Base-by-base conservation (phyloP, 2,329 filamentous ascomycete species). In the Aspergillus viridinutans region DNA sequence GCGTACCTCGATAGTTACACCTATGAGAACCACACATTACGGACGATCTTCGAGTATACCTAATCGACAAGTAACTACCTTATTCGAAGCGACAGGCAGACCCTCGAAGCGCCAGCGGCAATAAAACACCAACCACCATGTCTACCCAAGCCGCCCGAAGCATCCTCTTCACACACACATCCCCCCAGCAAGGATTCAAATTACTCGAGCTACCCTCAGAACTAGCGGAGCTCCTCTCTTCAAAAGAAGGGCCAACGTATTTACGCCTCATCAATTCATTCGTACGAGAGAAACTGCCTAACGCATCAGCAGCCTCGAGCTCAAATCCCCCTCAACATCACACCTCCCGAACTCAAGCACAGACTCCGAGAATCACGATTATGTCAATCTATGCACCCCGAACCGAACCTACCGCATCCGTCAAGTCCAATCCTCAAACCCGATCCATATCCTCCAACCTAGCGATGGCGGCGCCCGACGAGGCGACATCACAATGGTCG, bases 371-470 rank as follows among this genome's bases (percentile, higher is more conserved):
- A 62, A 67, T 28, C 66, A 65, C 51, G 71, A 76, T 48, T 77
- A 76, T 56, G 81, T 83, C 29, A 83, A 86, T 58, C 75, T 88
- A 58, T 87, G 85, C 72, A 86, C 83, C 2, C 73, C 77, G 9
- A 75, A 76, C 54, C 76, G 80, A 61, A 85, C 84, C 10, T 88
- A 81, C 73, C 78, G 81, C 57, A 72, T 87, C 52, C 83, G 84
- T 63, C 84, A 87, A 69, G 84, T 87, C 53, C 84, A 85, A 63
- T 86, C 85, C 17, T 87, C 85, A 26, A 88, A 88, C 63, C 84
- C 82, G 38, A 76, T 87, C 55, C 83, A 83, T 69, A 67, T 87
- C 40, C 73, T 83, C 25, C 74, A 74, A 51, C 78, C 79, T 4
- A 76, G 76, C 55, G 65, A 71, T 23, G 67, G 69, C 61, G 61